Percentiles rank a stretch among this genome's conserved stretches.
phyloP scores from a whole-genome alignment of 2,329 filamentous ascomycete genomes.

The Ceratocystiopsis sp. region DNA sequence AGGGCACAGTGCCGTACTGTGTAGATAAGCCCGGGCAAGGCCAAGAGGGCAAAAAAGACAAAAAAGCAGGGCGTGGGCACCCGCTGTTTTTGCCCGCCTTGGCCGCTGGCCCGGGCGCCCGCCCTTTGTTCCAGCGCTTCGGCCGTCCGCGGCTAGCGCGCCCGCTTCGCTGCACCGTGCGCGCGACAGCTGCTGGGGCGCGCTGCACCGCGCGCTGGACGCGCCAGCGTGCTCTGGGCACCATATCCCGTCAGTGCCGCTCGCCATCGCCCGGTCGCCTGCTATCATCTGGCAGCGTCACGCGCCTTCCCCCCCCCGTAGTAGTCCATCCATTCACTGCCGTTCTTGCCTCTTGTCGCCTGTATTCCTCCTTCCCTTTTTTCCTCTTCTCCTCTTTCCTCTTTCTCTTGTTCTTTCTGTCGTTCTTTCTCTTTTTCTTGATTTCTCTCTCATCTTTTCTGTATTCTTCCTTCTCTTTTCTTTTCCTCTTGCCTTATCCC shows the following conservation, averaged over 20 bases:
- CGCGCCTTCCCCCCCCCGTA: not conserved
- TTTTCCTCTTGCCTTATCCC: not conserved
- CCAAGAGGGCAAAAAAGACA: too few relatives aligned
- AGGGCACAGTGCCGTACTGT: too few relatives aligned
- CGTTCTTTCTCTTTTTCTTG: not conserved
- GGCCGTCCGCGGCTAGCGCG: too few relatives aligned
- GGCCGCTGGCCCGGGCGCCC: too few relatives aligned
- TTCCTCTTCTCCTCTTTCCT: not conserved
- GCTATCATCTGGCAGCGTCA: not conserved
- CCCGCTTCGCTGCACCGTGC: too few relatives aligned
- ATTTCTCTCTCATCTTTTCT: not conserved
- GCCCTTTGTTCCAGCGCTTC: too few relatives aligned
- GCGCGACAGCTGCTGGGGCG: too few relatives aligned
- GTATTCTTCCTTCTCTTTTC: not conserved
- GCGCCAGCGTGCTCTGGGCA: not conserved
- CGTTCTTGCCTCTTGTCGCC: not conserved
- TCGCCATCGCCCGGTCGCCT: constrained; percentile 4
- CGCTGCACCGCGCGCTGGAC: too few relatives aligned
- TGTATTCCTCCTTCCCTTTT: not conserved
- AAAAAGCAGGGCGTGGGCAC: too few relatives aligned
- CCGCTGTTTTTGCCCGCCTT: too few relatives aligned
- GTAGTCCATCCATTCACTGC: not conserved
- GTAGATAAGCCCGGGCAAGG: too few relatives aligned
- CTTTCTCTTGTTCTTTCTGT: not conserved
- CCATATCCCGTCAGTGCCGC: constrained; percentile 8